phyloP scores from a whole-genome alignment of 1,284 basidiomycete species.

The Cystobasidium pallidum region DNA sequence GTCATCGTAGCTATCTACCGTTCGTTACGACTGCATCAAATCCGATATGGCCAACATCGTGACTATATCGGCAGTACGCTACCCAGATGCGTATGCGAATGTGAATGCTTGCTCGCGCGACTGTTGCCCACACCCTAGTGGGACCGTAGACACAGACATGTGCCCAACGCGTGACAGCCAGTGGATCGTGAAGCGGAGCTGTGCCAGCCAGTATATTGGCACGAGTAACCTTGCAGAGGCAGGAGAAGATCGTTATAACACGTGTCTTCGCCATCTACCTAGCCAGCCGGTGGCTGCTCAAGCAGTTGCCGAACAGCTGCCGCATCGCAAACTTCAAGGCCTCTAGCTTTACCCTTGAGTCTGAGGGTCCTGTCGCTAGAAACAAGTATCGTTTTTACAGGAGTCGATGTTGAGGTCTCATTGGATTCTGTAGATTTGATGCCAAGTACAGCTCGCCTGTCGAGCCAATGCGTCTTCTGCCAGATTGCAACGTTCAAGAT shows the following conservation, averaged over 20 bases:
- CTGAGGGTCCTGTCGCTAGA: conserved; percentile 85
- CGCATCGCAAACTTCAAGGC: conserved; percentile 72
- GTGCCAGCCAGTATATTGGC: too few relatives aligned
- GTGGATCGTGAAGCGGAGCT: too few relatives aligned
- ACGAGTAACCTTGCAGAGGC: too few relatives aligned
- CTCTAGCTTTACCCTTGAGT: conserved; percentile 77
- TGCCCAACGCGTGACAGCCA: too few relatives aligned
- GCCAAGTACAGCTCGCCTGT: conserved; percentile 71
- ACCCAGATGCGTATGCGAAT: too few relatives aligned
- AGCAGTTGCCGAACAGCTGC: conserved; percentile 42
- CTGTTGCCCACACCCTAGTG: too few relatives aligned
- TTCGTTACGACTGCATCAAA: too few relatives aligned
- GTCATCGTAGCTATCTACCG: too few relatives aligned
- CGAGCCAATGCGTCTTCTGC: conserved; percentile 89
- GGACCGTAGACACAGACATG: too few relatives aligned
- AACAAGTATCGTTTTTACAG: conserved; percentile 81
- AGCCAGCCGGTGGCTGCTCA: conserved; percentile 45
- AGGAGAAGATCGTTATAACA: conserved; percentile 8
- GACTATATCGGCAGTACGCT: too few relatives aligned
- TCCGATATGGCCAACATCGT: too few relatives aligned
- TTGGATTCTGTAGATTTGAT: conserved; percentile 44
- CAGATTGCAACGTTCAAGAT: conserved; percentile 88
- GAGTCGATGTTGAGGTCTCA: conserved; percentile 58
- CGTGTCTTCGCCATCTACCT: not conserved
- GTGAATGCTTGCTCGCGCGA: too few relatives aligned